A percentile compares a stretch with the other conserved stretches of the same genome.
phyloP scores from a whole-genome alignment of 129 eudicot species.

The Calendula officinalis region DNA sequence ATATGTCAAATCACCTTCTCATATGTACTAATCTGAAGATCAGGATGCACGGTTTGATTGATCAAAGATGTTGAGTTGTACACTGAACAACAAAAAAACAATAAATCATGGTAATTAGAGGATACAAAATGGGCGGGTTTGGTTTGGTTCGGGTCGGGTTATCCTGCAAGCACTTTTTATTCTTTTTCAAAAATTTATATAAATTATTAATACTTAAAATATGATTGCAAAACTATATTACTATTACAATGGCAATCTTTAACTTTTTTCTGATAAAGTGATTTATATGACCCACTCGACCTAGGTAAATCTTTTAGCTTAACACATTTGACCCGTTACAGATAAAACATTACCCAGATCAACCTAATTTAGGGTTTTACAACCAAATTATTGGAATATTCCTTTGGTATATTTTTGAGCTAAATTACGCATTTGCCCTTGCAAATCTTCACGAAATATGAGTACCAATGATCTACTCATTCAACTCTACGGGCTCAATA shows the following conservation, averaged over 20 bases:
- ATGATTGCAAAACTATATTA: too few relatives aligned
- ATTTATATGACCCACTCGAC: too few relatives aligned
- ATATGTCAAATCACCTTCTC: constrained; percentile 50
- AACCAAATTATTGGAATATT: background rate
- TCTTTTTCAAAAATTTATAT: too few relatives aligned
- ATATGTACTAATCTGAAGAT: constrained; percentile 61
- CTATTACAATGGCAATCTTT: too few relatives aligned
- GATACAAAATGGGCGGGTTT: background rate
- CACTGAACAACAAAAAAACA: constrained; percentile 26
- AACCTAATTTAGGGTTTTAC: too few relatives aligned
- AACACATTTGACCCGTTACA: too few relatives aligned
- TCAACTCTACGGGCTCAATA: background rate
- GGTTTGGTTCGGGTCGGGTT: too few relatives aligned
- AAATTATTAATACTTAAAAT: too few relatives aligned
- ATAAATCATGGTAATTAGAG: constrained; percentile 1
- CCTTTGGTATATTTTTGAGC: background rate
- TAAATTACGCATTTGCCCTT: background rate
- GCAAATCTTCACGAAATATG: background rate
- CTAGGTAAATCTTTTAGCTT: too few relatives aligned
- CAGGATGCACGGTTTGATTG: constrained; percentile 39
- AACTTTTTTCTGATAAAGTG: too few relatives aligned
- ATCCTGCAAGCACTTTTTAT: too few relatives aligned
- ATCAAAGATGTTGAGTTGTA: constrained; percentile 46
- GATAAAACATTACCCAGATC: too few relatives aligned
- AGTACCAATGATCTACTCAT: background rate